Percentiles rank a stretch among this genome's conserved stretches.
These are phyloP conservation scores for Boletus semigastroideus DNA, from an alignment of 1,284 basidiomycete species.

Conservation along the genomic window DNA sequence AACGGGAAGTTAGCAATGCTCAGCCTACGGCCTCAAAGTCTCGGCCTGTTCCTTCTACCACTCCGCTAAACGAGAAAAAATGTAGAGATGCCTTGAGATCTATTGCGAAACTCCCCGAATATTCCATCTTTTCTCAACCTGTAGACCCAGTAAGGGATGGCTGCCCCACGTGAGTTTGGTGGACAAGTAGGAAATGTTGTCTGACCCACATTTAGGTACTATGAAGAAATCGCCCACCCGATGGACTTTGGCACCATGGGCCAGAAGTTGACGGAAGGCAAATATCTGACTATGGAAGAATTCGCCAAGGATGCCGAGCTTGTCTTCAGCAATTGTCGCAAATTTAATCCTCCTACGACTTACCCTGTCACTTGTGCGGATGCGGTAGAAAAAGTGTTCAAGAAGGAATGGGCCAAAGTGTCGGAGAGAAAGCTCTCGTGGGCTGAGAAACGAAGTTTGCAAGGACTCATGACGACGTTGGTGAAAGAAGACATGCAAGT, in stretches of 20 bases:
- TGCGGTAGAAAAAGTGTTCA: constrained; percentile 71
- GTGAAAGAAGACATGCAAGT: constrained; percentile 73
- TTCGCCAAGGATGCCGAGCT: constrained; percentile 83
- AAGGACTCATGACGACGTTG: constrained; percentile 70
- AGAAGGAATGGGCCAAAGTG: constrained; percentile 85
- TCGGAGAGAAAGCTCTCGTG: constrained; percentile 74
- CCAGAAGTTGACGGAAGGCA: constrained; percentile 64
- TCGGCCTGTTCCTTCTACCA: constrained; percentile 43
- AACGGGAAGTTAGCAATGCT: constrained; percentile 46
- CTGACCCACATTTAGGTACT: constrained; percentile 59
- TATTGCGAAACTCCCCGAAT: constrained; percentile 68
- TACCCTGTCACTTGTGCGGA: constrained; percentile 75
- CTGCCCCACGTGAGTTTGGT: constrained; percentile 75
- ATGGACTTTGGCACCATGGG: constrained; percentile 94
- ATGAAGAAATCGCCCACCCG: constrained; percentile 89
- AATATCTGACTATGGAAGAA: constrained; percentile 79
- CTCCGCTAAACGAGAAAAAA: constrained; percentile 75
- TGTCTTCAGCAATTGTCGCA: constrained; percentile 85
- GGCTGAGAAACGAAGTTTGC: constrained; percentile 81
- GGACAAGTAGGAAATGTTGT: not conserved
- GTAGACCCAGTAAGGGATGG: constrained; percentile 85
- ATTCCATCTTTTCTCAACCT: constrained; percentile 77
- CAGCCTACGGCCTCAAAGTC: constrained; percentile 41
- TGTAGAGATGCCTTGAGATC: constrained; percentile 71
- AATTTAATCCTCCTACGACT: constrained; percentile 85